Percentiles rank a stretch among this genome's conserved stretches.
Conservation (phyloP, 805 yeast genomes). For the Sugiyamaella chiloensis region DNA sequence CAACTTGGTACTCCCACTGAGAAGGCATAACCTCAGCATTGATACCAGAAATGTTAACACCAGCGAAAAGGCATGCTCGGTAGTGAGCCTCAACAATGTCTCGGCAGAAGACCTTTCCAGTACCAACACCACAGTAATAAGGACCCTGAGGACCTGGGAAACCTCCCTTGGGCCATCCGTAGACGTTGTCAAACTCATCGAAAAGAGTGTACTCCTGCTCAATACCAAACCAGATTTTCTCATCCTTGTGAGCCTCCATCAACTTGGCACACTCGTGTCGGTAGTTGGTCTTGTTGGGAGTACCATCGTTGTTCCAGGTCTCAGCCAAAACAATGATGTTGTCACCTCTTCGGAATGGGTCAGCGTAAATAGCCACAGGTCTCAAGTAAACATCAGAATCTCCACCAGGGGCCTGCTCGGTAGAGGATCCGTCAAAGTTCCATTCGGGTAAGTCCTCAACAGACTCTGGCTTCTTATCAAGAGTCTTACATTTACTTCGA, state of each 20-base stretch:
- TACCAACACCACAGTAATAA: constrained; percentile 99
- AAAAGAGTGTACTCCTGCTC: constrained; percentile 98
- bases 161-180: constrained; percentile 99
- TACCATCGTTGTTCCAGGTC: constrained; percentile 98
- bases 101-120: constrained; percentile 97
- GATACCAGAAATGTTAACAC: constrained; percentile 88
- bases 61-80: constrained; percentile 95
- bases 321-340: constrained; percentile 92
- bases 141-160: constrained; percentile 99
- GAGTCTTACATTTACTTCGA: constrained; percentile 93
- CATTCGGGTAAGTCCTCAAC: constrained; percentile 94
- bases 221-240: constrained; percentile 93
- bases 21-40: constrained; percentile 99
- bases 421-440: constrained; percentile 99
- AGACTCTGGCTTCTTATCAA: constrained; percentile 60
- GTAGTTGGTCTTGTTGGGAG: constrained; percentile 98
- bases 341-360: constrained; percentile 97
- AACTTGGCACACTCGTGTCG: constrained; percentile 95
- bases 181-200: constrained; percentile 83
- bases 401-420: constrained; percentile 97
- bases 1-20: constrained; percentile 99
- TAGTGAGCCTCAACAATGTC: constrained; percentile 99
- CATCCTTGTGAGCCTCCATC: constrained; percentile 84
- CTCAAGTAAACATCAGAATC: constrained; percentile 93
- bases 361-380: constrained; percentile 93